A percentile compares a stretch with the other conserved stretches of the same genome.
phyloP scores from a whole-genome alignment of 1,139 yeast species.

The Hyphopichia khmerensis region DNA sequence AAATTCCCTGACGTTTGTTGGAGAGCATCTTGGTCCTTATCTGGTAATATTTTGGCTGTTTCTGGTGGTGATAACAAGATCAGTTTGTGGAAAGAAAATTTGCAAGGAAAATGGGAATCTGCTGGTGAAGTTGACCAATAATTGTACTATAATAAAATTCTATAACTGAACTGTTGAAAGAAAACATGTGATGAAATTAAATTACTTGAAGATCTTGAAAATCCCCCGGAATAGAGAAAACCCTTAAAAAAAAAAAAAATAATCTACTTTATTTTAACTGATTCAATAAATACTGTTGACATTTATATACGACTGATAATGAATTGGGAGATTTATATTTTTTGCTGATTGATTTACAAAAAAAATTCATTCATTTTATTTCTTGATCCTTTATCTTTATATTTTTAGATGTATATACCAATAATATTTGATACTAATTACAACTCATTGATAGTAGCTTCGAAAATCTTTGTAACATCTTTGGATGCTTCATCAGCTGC shows the following conservation, averaged over 20 bases:
- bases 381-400: background rate
- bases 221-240: background rate
- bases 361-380: background rate
- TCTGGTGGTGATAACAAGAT: conserved; percentile 96
- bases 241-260: background rate
- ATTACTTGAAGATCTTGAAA: background rate
- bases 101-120: conserved; percentile 93
- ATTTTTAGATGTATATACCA: background rate
- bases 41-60: conserved; percentile 93
- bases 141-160: conserved; percentile 3
- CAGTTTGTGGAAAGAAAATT: conserved; percentile 93
- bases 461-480: conserved; percentile 74
- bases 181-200: background rate
- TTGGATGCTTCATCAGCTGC: conserved; percentile 77
- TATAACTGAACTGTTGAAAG: background rate
- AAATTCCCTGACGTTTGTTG: conserved; percentile 96
- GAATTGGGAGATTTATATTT: background rate
- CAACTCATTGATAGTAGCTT: conserved; percentile 55
- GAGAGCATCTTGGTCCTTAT: conserved; percentile 97
- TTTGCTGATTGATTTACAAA: too few relatives aligned
- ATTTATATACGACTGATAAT: background rate
- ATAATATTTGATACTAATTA: conserved; percentile 10
- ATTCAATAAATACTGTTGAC: background rate
- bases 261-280: background rate
- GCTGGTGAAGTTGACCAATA: conserved; percentile 92